phyloP scores from a whole-genome alignment of 2,329 filamentous ascomycete species.

The Xylaria polymorpha region DNA sequence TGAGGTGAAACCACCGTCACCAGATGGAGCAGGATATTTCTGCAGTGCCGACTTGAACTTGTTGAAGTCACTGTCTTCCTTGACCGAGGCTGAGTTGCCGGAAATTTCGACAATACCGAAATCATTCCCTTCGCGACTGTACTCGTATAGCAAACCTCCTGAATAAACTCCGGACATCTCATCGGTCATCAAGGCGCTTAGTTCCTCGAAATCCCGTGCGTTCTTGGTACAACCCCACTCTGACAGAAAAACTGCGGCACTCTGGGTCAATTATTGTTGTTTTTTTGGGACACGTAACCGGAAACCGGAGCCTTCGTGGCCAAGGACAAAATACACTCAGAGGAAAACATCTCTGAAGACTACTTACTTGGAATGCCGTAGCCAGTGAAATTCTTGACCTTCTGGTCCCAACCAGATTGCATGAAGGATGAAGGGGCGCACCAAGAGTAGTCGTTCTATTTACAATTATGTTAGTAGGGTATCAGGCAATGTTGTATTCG shows the following conservation, averaged over 20 bases:
- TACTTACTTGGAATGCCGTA: conserved; percentile 77
- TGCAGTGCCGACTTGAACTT: conserved; percentile 61
- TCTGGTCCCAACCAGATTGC: conserved; percentile 83
- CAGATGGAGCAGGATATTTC: conserved; percentile 63
- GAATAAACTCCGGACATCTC: conserved; percentile 94
- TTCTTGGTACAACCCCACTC: conserved; percentile 92
- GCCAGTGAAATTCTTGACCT: conserved; percentile 87
- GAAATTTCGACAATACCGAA: conserved; percentile 82
- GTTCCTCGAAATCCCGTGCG: conserved; percentile 83
- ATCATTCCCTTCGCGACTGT: conserved; percentile 80
- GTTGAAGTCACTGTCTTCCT: conserved; percentile 71
- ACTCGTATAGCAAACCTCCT: conserved; percentile 96
- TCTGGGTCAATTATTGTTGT: background rate
- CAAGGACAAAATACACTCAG: background rate
- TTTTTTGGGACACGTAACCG: background rate
- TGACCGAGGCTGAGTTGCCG: conserved; percentile 63
- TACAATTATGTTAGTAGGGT: conserved; percentile 34
- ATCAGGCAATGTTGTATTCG: background rate
- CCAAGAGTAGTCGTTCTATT: conserved; percentile 85
- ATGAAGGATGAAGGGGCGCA: conserved; percentile 76
- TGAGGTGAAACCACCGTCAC: conserved; percentile 61
- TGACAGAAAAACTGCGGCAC: conserved; percentile 78
- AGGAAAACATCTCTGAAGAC: background rate
- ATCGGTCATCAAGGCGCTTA: conserved; percentile 78
- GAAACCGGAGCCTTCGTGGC: background rate